A percentile compares a stretch with the other conserved stretches of the same genome.
These are phyloP conservation scores for Coemansia sp. DNA, from an alignment of 192 early-diverging fungal genomes.

Conservation along the genomic window DNA sequence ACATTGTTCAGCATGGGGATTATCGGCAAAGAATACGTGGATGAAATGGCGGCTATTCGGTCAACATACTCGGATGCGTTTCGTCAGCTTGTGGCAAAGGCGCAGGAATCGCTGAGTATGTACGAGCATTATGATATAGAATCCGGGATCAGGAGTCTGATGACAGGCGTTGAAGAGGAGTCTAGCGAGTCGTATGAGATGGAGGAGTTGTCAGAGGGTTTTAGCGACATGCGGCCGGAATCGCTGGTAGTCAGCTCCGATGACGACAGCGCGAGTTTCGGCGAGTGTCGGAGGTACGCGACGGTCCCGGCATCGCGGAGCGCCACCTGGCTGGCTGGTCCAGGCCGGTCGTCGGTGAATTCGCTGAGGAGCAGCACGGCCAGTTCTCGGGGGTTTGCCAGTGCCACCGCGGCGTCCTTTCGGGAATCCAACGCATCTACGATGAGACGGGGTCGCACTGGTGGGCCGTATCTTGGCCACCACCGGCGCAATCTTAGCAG, in stretches of 20 bases:
- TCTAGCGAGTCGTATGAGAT: conserved; percentile 14
- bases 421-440: conserved; percentile 5
- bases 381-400: conserved; percentile 1
- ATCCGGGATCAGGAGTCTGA: conserved; percentile 35
- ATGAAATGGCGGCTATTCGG: conserved; percentile 82
- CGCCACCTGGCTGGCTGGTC: not conserved
- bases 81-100: conserved; percentile 76
- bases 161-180: conserved; percentile 29
- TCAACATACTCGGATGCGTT: conserved; percentile 87
- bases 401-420: conserved; percentile 1
- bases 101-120: conserved; percentile 61
- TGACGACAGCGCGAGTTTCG: conserved; percentile 10
- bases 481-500: not conserved
- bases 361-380: conserved; percentile 3
- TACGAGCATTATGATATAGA: conserved; percentile 57
- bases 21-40: conserved; percentile 73
- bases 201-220: not conserved
- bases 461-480: not conserved
- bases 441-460: not conserved
- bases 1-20: conserved; percentile 85
- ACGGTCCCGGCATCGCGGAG: conserved; percentile 7
- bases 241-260: conserved; percentile 17
- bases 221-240: not conserved
- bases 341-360: not conserved
- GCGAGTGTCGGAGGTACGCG: conserved; percentile 10